These are phyloP conservation scores for Pichia deserticola DNA, from an alignment of 805 yeast species.

Conservation along the genomic window DNA sequence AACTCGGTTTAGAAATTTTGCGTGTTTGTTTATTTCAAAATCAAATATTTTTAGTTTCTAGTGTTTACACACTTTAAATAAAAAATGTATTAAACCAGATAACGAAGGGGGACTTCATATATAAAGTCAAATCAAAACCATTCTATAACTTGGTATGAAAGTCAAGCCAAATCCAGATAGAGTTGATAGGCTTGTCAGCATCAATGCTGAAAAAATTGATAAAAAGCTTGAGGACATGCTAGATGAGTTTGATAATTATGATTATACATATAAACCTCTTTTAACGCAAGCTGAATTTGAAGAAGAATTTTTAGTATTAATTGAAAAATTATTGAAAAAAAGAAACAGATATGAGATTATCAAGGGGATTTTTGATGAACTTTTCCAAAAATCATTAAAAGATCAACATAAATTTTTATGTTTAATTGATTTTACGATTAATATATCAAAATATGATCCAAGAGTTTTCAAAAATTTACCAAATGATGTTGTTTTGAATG, in stretches of 20 bases:
- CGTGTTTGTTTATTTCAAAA: too few species aligned
- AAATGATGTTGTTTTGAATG: slow-evolving; percentile 14
- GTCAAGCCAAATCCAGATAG: neutral
- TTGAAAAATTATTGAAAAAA: slow-evolving; percentile 14
- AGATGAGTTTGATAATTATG: slow-evolving; percentile 14
- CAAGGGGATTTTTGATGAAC: slow-evolving; percentile 12
- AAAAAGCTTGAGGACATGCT: slow-evolving; percentile 12
- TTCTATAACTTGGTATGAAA: neutral
- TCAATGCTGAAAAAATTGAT: slow-evolving; percentile 3
- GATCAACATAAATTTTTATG: slow-evolving; percentile 16
- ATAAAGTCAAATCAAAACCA: too few species aligned
- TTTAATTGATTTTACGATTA: slow-evolving; percentile 20
- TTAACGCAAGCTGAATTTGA: slow-evolving; percentile 19
- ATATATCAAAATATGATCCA: slow-evolving; percentile 17
- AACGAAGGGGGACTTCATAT: too few species aligned
- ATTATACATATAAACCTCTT: slow-evolving; percentile 16
- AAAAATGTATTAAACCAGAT: too few species aligned
- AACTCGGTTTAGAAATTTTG: too few species aligned
- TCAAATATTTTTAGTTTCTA: too few species aligned
- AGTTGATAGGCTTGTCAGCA: neutral
- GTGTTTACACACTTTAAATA: too few species aligned
- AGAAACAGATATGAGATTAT: slow-evolving; percentile 10
- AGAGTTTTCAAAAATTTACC: slow-evolving; percentile 17
- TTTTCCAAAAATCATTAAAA: slow-evolving; percentile 1
- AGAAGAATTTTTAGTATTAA: slow-evolving; percentile 14